Percentiles rank a stretch among this genome's conserved stretches.
phyloP scores from a whole-genome alignment of 495 filamentous ascomycete species.

The Lasiosphaeria miniovina region DNA sequence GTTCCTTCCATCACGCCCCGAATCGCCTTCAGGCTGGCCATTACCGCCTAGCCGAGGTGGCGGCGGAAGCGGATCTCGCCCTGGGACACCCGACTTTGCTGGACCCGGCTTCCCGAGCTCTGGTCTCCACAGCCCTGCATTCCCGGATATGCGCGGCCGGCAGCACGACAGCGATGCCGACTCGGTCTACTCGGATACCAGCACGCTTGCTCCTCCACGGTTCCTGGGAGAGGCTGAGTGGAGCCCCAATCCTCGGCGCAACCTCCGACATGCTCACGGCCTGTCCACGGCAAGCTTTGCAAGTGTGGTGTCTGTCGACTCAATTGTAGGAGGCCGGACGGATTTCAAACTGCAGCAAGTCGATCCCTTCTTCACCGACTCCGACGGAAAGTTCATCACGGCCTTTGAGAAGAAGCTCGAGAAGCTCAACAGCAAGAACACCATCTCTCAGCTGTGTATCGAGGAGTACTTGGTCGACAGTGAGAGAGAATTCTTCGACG shows the following conservation, averaged over 20 bases:
- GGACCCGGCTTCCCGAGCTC: not conserved
- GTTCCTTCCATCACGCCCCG: conserved; percentile 5
- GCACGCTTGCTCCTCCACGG: conserved; percentile 9
- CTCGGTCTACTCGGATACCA: conserved; percentile 11
- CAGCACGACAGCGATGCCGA: conserved; percentile 11
- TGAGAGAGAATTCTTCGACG: conserved; percentile 59
- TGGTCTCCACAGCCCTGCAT: conserved; percentile 2
- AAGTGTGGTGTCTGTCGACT: conserved; percentile 13
- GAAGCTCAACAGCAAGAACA: conserved; percentile 51
- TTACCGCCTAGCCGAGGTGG: conserved; percentile 1
- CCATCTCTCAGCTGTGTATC: conserved; percentile 53
- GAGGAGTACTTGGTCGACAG: conserved; percentile 59
- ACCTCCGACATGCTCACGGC: not conserved
- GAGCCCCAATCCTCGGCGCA: conserved; percentile 5
- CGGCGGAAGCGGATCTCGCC: not conserved
- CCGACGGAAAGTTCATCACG: conserved; percentile 49
- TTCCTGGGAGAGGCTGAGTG: conserved; percentile 9
- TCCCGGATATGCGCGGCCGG: not conserved
- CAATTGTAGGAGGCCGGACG: conserved; percentile 12
- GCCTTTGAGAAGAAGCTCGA: conserved; percentile 53
- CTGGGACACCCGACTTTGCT: conserved; percentile 2
- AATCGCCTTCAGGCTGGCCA: conserved; percentile 8
- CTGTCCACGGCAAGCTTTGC: conserved; percentile 3
- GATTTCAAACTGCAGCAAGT: conserved; percentile 52
- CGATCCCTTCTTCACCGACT: conserved; percentile 62